phyloP scores from a whole-genome alignment of 257 asterid species.

The Parsonsia alboflavescens region DNA sequence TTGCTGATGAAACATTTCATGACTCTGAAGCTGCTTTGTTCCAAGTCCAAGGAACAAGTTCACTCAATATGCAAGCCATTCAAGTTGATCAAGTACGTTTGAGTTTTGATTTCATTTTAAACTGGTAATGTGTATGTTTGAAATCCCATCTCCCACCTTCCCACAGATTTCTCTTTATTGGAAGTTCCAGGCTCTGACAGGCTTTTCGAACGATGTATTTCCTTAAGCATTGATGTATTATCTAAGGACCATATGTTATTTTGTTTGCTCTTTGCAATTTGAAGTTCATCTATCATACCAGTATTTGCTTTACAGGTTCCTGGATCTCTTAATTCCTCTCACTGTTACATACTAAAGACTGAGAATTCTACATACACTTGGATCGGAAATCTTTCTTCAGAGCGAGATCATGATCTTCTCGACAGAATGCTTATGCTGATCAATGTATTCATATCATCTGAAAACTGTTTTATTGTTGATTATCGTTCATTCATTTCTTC shows the following conservation, averaged over 20 bases:
- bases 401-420: constrained; percentile 72
- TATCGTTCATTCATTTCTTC: constrained; percentile 13
- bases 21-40: constrained; percentile 63
- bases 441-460: constrained; percentile 37
- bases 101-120: neutral
- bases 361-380: constrained; percentile 54
- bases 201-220: neutral
- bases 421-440: constrained; percentile 68
- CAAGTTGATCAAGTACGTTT: constrained; percentile 79
- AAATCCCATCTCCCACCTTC: neutral
- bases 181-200: neutral
- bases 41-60: constrained; percentile 73
- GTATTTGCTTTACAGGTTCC: constrained; percentile 46
- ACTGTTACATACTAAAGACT: constrained; percentile 67
- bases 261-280: neutral
- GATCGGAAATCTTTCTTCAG: constrained; percentile 60
- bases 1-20: constrained; percentile 55
- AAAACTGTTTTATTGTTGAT: constrained; percentile 4
- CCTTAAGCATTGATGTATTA: neutral
- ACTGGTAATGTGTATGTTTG: neutral
- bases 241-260: neutral
- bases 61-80: constrained; percentile 74
- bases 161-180: neutral
- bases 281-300: neutral
- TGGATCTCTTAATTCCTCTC: constrained; percentile 63